Evolutionary conservation across 345 rosid genomes (phyloP), one percentile per base, ranked within the genome.

Genomic region (Pugionium cornutum): DNA sequence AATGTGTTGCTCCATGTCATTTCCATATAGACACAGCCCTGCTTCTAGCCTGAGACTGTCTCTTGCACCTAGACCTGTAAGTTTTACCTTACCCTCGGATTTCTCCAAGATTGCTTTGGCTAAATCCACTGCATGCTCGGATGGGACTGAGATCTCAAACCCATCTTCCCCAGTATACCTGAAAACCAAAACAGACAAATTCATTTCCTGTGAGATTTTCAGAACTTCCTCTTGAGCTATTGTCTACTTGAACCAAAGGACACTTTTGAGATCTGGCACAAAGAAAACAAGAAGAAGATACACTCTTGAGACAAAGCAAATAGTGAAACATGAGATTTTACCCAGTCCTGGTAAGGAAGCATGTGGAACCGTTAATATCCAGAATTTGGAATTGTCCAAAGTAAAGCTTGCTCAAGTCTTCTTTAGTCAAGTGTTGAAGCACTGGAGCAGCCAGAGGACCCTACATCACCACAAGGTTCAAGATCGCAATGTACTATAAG

Each of bases 151-250:
- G 68, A 95, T 95, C 81, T 95, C 99, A 76, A 95, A 91, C 30
- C 99, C 99, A 68, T 95, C 99, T 80, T 95, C 99, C 42, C 97
- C 97, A 2, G 94, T 87, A 71, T 91, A 95, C 76, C 97, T 91
- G 80, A 64, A 75, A 59, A 56, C 53, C 37, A 39, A 39, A 69
- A 45, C 55, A 54, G 6, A 58, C 33, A 30, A 1, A 43, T 31
- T 30, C 56, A 44, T 35, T 44, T 51, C 39, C 59, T n/a, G 10
- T 34, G 36, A 34, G 5, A 34, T 34, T 5, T 3, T 34, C 5
- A 34, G 36, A 34, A 34, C 36, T 36, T 37, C 9, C 29, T 29
- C 68, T 11, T n/a, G 5, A 34, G 4, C 39, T 56, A 28, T 2
- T 8, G 9, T 49, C 55, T 44, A 36, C 67, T 69, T 57, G 49